Conservation (phyloP, 2,329 filamentous ascomycete species). For the Beauveria brongniartii region DNA sequence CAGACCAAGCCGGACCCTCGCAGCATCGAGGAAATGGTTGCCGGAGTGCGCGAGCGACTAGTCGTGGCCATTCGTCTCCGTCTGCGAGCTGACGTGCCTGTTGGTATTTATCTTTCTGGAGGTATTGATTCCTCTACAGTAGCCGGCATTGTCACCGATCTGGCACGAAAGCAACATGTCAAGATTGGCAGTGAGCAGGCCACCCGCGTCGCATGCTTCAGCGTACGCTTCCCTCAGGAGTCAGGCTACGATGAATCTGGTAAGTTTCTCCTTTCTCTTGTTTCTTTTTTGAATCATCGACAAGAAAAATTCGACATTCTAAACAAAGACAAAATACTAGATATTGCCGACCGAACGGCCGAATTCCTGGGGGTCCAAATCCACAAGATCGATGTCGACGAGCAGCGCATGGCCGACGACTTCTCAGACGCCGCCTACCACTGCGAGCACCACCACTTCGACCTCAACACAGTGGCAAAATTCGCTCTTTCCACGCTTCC, state of each 20-base stretch:
- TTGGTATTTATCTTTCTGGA: slow-evolving; percentile 49
- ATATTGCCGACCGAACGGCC: slow-evolving; percentile 25
- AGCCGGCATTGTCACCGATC: slow-evolving; percentile 46
- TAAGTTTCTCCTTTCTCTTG: neutral
- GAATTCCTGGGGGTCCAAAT: slow-evolving; percentile 25
- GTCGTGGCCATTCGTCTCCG: slow-evolving; percentile 45
- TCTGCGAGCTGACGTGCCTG: slow-evolving; percentile 47
- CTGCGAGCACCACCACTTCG: slow-evolving; percentile 27
- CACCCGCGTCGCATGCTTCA: neutral
- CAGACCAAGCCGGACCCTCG: slow-evolving; percentile 26
- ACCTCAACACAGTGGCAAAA: slow-evolving; percentile 45
- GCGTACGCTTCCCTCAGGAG: neutral
- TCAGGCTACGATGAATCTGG: neutral
- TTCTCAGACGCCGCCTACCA: slow-evolving; percentile 25
- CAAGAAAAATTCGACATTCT: neutral
- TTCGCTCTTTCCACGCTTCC: slow-evolving; percentile 39
- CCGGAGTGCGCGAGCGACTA: slow-evolving; percentile 39
- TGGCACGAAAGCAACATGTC: slow-evolving; percentile 38
- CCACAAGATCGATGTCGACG: slow-evolving; percentile 20
- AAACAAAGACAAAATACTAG: slow-evolving; percentile 8
- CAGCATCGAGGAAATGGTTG: slow-evolving; percentile 41
- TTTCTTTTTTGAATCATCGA: neutral
- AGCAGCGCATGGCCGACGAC: slow-evolving; percentile 21
- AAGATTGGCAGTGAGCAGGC: slow-evolving; percentile 13
- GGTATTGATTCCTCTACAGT: slow-evolving; percentile 50